Percentiles rank a stretch among this genome's conserved stretches.
Evolutionary conservation across 2,329 filamentous ascomycete species (phyloP).

Genomic region (Colletotrichum salicis): DNA sequence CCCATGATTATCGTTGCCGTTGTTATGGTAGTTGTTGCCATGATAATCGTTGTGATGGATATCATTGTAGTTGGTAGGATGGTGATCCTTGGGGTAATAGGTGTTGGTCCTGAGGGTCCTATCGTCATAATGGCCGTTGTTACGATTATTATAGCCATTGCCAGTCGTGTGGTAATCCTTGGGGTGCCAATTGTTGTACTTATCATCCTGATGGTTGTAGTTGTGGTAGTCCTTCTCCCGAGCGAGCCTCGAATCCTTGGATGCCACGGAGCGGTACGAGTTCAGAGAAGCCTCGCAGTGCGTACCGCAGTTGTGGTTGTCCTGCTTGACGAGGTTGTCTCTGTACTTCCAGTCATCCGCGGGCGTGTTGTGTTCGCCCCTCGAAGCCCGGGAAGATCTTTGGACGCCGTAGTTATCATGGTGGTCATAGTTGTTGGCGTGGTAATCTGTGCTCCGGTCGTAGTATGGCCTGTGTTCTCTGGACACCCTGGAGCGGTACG

Average conservation of each 20-base stretch:
- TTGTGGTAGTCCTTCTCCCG: background rate
- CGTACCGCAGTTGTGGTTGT: background rate
- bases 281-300: background rate
- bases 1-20: background rate
- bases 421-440: background rate
- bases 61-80: background rate
- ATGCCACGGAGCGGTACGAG: background rate
- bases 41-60: no score
- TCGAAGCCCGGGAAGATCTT: background rate
- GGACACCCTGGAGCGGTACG: background rate
- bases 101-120: background rate
- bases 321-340: constrained; percentile 14
- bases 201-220: background rate
- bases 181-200: background rate
- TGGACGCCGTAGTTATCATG: no score
- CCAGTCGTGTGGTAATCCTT: no score
- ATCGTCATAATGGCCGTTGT: background rate
- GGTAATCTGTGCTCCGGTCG: background rate
- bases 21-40: background rate
- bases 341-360: constrained; percentile 5
- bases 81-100: background rate
- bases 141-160: no score
- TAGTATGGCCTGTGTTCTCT: background rate
- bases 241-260: background rate
- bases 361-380: constrained; percentile 10